Base-by-base conservation (phyloP, 2,329 filamentous ascomycete genomes). In the Trichoderma asperellum region DNA sequence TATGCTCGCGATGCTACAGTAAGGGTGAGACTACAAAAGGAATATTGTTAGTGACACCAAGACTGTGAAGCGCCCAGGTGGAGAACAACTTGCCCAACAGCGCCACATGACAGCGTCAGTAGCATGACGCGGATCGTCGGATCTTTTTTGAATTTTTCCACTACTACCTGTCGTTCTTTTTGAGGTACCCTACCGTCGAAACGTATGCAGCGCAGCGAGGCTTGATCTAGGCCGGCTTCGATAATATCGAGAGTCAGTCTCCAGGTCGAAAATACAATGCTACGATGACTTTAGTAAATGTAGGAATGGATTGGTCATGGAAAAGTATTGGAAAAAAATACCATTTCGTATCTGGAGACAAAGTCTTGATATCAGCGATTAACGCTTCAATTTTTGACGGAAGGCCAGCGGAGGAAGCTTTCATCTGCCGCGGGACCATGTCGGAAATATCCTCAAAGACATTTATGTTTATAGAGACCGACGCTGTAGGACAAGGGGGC, bases 251-350 rank as follows among this genome's bases (percentile, higher is more conserved):
- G 58, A 18, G 43, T 24, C 7, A 49, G 1, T 24, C 35, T 21
- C 58, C 58, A 61, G 11, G 40, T 43, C 12, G 58, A 61, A 61
- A 61, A 61, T 10, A 61, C 58, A 27, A 61, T 40, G 1, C 58
- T 61, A 7, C 6, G 40, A 34, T 21, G 27, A 40, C 3, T 61
- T 49, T 12, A 49, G n/a, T 49, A 49, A 10, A 5, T 24, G 24
- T 24, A 24, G 24, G 24, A 4, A 49, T 10, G 4, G 2, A 1
- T 4, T 8, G 12, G n/a, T 16, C 18, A 24, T 21, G 27, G 6
- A 34, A 5, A 24, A 16, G 18, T 49, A 5, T 24, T 14, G 7
- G 32, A 4, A 14, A 34, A 4, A 14, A 16, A 14, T 47, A 37
- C 37, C 58, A 37, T 24, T 60, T 37, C 2, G 40, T 60, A 4